These are phyloP conservation scores for Tulasnella sp. DNA, from an alignment of 768 basidiomycete species.

Conservation along the genomic window DNA sequence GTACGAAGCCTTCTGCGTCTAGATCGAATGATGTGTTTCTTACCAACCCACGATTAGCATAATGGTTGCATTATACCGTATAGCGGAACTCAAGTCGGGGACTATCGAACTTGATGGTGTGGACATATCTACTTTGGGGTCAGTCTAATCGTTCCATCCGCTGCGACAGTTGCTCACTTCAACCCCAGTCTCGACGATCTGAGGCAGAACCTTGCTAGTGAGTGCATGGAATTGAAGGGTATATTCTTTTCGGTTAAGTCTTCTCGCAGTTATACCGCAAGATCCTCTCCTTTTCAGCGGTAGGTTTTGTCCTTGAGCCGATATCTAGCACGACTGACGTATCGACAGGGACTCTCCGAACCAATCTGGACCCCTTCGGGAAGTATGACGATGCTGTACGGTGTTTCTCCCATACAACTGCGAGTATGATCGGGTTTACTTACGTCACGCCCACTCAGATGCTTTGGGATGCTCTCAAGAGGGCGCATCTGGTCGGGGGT, in stretches of 20 bases:
- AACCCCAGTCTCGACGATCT: conserved; percentile 10
- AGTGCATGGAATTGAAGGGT: not conserved
- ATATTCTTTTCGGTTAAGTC: not conserved
- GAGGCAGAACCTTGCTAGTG: not conserved
- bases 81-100: conserved; percentile 79
- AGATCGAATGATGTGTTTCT: not conserved
- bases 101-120: conserved; percentile 77
- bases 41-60: conserved; percentile 46
- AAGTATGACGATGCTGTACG: conserved; percentile 62
- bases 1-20: not conserved
- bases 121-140: conserved; percentile 80
- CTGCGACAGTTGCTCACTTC: not conserved
- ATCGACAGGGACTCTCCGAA: conserved; percentile 58
- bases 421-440: not conserved
- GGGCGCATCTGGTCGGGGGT: conserved; percentile 17
- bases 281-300: conserved; percentile 73
- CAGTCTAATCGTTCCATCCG: not conserved
- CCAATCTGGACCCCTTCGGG: conserved; percentile 89
- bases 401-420: not conserved
- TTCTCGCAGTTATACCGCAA: conserved; percentile 67
- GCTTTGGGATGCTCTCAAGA: conserved; percentile 7
- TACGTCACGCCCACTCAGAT: not conserved
- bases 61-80: conserved; percentile 82
- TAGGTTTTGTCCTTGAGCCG: not conserved
- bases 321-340: not conserved